phyloP scores from a whole-genome alignment of 1,284 basidiomycete species.

The Irpex rosettiformis region DNA sequence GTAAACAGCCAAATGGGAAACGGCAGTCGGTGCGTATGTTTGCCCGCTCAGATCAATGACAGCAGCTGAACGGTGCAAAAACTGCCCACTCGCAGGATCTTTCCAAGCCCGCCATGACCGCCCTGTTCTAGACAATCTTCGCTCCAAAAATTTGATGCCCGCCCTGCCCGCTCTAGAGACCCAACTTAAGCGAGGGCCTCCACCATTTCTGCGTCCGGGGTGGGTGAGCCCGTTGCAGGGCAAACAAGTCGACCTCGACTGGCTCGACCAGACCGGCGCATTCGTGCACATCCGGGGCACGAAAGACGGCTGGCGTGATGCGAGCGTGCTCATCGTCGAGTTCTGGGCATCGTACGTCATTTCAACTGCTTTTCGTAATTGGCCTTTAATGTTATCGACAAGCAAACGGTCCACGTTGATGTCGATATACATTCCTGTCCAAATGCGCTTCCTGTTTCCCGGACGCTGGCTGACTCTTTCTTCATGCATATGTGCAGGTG shows the following conservation, averaged over 20 bases:
- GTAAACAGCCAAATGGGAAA: conserved; percentile 25
- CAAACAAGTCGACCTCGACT: conserved; percentile 26
- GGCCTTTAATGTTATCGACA: not conserved
- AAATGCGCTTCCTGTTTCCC: not conserved
- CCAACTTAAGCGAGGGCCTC: conserved; percentile 30
- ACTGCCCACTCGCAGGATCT: conserved; percentile 16
- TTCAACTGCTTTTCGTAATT: not conserved
- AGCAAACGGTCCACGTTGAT: conserved; percentile 1
- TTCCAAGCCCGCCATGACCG: conserved; percentile 26
- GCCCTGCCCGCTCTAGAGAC: conserved; percentile 27
- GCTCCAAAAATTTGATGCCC: conserved; percentile 27
- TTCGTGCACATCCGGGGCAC: conserved; percentile 27
- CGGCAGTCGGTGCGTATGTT: conserved; percentile 24
- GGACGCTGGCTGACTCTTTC: not conserved
- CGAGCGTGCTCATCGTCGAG: conserved; percentile 28
- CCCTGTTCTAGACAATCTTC: conserved; percentile 23
- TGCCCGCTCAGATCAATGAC: not conserved
- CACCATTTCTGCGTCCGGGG: conserved; percentile 30
- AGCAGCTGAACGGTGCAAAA: not conserved
- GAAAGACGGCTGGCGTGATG: conserved; percentile 27
- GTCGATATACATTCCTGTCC: not conserved
- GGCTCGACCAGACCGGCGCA: conserved; percentile 24
- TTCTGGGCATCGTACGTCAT: conserved; percentile 31
- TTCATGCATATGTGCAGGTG: conserved; percentile 12
- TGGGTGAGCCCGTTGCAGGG: conserved; percentile 30